A percentile compares a stretch with the other conserved stretches of the same genome.
Conservation (phyloP, 352 stramenopile genomes). For the Chrysophaeum taylorii region DNA sequence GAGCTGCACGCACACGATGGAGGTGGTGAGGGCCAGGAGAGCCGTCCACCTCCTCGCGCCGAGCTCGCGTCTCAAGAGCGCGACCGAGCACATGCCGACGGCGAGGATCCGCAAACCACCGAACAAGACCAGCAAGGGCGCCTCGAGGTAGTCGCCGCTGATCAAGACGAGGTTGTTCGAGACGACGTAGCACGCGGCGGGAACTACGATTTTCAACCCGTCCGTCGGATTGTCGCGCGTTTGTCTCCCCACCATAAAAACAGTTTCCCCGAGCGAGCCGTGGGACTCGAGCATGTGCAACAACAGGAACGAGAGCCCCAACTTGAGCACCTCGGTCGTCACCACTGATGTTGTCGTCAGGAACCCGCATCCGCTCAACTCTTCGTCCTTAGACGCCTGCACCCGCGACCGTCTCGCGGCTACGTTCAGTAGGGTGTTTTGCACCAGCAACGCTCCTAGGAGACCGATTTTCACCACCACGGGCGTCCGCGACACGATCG, state of each 20-base stretch:
- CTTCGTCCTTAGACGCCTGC: not conserved
- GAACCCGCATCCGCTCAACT: not conserved
- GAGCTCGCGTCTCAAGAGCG: conserved; percentile 38
- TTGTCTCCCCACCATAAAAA: not conserved
- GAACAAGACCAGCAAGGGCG: conserved; percentile 45
- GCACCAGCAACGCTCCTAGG: not conserved
- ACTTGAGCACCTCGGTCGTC: not conserved
- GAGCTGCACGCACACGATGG: conserved; percentile 31
- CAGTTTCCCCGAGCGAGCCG: not conserved
- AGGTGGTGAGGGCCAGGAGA: conserved; percentile 41
- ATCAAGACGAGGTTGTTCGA: conserved; percentile 81
- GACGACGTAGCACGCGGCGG: conserved; percentile 62
- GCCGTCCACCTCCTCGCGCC: conserved; percentile 35
- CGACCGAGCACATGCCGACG: conserved; percentile 50
- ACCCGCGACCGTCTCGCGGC: conserved; percentile 5
- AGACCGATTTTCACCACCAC: not conserved
- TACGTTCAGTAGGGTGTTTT: conserved; percentile 3
- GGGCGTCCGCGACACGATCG: no score
- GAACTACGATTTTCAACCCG: not conserved
- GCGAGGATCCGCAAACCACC: conserved; percentile 60
- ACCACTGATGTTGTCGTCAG: not conserved
- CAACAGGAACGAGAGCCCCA: not conserved
- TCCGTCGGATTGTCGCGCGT: not conserved
- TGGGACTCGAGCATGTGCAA: not conserved
- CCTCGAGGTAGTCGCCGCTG: conserved; percentile 68